Base-by-base conservation (phyloP, 208 protist species). In the Acanthamoeba triangularis region DNA sequence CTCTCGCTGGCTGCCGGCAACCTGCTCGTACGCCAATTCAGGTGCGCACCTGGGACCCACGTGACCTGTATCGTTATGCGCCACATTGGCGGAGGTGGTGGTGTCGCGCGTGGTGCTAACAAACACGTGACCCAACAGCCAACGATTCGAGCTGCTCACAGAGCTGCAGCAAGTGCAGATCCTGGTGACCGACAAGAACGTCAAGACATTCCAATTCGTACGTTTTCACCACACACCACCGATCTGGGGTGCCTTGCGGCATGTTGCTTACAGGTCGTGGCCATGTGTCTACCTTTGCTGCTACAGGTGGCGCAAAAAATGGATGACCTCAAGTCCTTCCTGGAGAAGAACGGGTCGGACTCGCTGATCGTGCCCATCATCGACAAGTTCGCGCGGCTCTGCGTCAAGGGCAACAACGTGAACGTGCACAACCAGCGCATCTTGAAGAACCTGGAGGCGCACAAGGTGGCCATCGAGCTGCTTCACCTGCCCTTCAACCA, bases 401-500 rank as follows among this genome's bases (percentile, higher is more conserved):
- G 87, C 37, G 61, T 78, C 7, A 76, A 93, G 63, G 23, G 85
- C 76, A 30, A 44, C 72, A 80, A 47, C 37, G 72, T 80, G 16
- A 80, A 80, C 33, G 72, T 80, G 33, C 49, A 93, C 87, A 93
- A 93, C 63, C 87, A 93, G 49, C 90, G 90, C 49, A 94, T 94
- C 23, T 23, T 94, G 61, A 49, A 84, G 37, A 84, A 94, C 25
- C 30, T 94, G 37, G 90, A 94, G 28, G 90, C 37, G 6, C 90
- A 94, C 49, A 52, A 84, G 25, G 69, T 84, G 28, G 72, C 52
- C 37, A 54, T 94, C 18, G 67, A 78, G 49, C 28, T 94, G 10
- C n/a, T 94, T 7, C 90, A 63, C 41, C 44, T 94, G 37, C 90
- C 90, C 25, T 84, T 94, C 87, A 93, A 76, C 61, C 35, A 76